Evolutionary conservation across 2,329 filamentous ascomycete species (phyloP), one percentile per base, ranked within the genome.

Genomic region (Phyllosticta capitalensis): DNA sequence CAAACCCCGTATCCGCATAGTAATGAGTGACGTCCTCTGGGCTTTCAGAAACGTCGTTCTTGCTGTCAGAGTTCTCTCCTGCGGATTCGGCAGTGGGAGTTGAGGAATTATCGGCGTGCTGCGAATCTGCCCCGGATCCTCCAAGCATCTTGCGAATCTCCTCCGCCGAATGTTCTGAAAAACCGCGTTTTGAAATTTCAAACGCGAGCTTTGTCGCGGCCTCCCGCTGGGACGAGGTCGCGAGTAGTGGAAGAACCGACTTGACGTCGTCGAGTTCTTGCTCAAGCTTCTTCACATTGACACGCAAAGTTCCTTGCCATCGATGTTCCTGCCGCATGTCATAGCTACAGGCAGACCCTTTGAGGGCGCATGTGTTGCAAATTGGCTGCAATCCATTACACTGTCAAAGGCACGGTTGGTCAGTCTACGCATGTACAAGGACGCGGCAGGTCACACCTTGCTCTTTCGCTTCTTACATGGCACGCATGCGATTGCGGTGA

Each of bases 221-320:
- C n/a, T 65, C 65, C 33, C 70, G 65, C 60, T 72, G 67, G 19
- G 71, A 67, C 22, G 71, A 67, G 64, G 69, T 67, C 53, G 68
- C 68, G 19, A 73, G 61, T 59, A 72, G 62, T 9, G 70, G 67
- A 14, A 73, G 64, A 20, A 73, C 66, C 3, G 71, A 72, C 62
- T 71, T 72, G 66, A 72, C 68, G 58, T 73, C 71, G 49, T 73
- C 70, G n/a, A 72, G 59, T 54, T 73, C 71, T 62, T 72, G 72
- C 24, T 68, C 70, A 55, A 73, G 60, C 38, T 71, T 67, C 56
- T 69, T 66, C 9, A 73, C 70, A 62, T 73, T 71, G 28, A 70
- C 70, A 19, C 71, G 67, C 63, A 73, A 53, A 55, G 72, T 71
- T 33, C 70, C 72, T 10, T 71, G 72, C 28, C 70, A 72, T 61